Evolutionary conservation across 129 eudicot genomes (phyloP), one percentile per base, ranked within the genome.

Genomic region (Logfia minima): DNA sequence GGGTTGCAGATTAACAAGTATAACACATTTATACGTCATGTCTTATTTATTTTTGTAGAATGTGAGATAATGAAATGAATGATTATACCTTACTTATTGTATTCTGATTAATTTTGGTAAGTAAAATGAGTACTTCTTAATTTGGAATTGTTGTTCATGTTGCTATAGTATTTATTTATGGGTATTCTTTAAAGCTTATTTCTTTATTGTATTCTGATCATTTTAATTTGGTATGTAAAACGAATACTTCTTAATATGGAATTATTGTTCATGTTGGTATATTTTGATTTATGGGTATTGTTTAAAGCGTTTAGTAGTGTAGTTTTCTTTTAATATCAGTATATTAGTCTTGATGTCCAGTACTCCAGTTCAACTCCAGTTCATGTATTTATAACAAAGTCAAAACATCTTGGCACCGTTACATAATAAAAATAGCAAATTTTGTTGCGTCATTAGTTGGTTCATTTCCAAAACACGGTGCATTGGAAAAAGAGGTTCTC

Each of bases 1-100:
- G 4, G 53, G 58, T 71, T 35, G 68, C 5, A 29, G 24, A 79
- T 63, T 32, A 43, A 29, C 65, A 78, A 43, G 39, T 45, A 60
- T 48, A 43, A 48, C 82, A 79, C 72, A 71, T 71, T 61, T 62
- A 63, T 77, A 79, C 77, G 77, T 79, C 71, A 71, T 21, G 41
- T 61, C 77, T 43, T 26, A 41, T 61, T 43, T 7, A 18, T 41
- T 29, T 70, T 61, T 6, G 58, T 78, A 21, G 35, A 58, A 28
- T 26, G 4, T 61, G 70, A 59, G 37, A 69, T 53, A 48, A 63
- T 22, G 19, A 62, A 51, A 70, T 31, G 39, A 66, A 53, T 34
- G 37, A 5, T 6, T 10, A 66, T 65, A 45, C 3, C 55, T 6
- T 67, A 19, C 37, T 34, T 34, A 34, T 34, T 4, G 37, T 32